These are phyloP conservation scores for Stachybotrys elegans DNA, from an alignment of 2,329 filamentous ascomycete genomes.

Conservation along the genomic window DNA sequence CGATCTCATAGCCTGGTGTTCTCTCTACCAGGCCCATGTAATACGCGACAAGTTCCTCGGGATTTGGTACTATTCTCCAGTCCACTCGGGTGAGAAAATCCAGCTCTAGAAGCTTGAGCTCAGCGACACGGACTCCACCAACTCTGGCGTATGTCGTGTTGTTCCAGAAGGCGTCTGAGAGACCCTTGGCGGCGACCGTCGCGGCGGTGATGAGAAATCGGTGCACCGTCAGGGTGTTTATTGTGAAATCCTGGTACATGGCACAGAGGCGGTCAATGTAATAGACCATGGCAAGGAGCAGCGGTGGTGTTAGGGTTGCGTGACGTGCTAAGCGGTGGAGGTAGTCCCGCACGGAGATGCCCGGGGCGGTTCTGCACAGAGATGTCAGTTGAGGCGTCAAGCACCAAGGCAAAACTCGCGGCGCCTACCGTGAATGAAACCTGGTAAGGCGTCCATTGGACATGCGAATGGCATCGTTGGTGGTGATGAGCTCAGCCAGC, in stretches of 20 bases:
- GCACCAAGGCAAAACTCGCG: slow-evolving; percentile 3
- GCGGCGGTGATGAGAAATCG: slow-evolving; percentile 94
- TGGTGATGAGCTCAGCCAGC: slow-evolving; percentile 89
- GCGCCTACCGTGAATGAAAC: slow-evolving; percentile 80
- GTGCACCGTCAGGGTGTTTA: slow-evolving; percentile 93
- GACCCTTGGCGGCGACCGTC: slow-evolving; percentile 90
- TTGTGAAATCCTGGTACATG: slow-evolving; percentile 89
- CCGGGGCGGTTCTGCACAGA: slow-evolving; percentile 58
- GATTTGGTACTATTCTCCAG: slow-evolving; percentile 95
- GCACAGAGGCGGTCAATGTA: slow-evolving; percentile 95
- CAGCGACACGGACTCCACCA: slow-evolving; percentile 83
- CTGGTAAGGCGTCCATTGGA: slow-evolving; percentile 78
- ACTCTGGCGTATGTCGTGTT: slow-evolving; percentile 95
- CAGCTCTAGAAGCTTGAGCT: slow-evolving; percentile 85
- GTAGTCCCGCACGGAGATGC: slow-evolving; percentile 92
- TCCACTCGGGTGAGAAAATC: slow-evolving; percentile 90
- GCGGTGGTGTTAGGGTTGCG: slow-evolving; percentile 85
- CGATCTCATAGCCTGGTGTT: slow-evolving; percentile 49
- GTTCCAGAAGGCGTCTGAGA: slow-evolving; percentile 97
- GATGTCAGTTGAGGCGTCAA: slow-evolving; percentile 14
- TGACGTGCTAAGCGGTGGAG: slow-evolving; percentile 88
- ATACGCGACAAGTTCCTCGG: slow-evolving; percentile 89
- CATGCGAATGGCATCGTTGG: slow-evolving; percentile 80
- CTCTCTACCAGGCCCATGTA: slow-evolving; percentile 79
- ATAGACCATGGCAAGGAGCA: slow-evolving; percentile 97